Percentiles rank a stretch among this genome's conserved stretches.
Evolutionary conservation across 352 stramenopile species (phyloP).

Genomic region (Globisporangium canariense): DNA sequence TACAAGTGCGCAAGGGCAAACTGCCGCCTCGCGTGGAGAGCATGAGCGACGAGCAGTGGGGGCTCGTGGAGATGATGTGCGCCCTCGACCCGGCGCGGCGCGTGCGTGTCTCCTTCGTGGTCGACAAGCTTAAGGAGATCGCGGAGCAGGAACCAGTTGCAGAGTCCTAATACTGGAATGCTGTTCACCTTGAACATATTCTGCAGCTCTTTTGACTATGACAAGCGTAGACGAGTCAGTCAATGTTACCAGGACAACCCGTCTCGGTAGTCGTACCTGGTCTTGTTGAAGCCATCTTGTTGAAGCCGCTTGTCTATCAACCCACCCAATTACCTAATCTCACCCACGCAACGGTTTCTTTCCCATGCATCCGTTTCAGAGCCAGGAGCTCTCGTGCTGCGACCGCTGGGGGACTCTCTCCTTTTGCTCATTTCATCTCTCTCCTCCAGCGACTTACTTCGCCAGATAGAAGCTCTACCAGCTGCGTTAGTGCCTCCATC

Average conservation of each 20-base stretch:
- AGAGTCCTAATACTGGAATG: background rate
- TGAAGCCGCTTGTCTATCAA: background rate
- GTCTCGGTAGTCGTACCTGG: background rate
- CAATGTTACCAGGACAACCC: background rate
- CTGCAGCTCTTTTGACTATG: background rate
- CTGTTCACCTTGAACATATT: background rate
- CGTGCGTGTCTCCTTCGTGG: slow-evolving; percentile 7
- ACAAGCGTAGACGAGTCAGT: background rate
- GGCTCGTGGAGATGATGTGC: slow-evolving; percentile 23
- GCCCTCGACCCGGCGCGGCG: slow-evolving; percentile 1
- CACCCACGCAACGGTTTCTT: background rate
- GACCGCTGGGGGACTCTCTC: background rate
- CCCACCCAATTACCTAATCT: background rate
- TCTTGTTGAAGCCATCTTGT: background rate
- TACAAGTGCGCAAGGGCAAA: slow-evolving; percentile 20
- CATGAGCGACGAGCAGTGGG: slow-evolving; percentile 34
- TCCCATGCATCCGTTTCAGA: background rate
- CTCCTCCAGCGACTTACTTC: background rate
- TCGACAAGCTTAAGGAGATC: slow-evolving; percentile 16
- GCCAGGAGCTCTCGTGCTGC: background rate
- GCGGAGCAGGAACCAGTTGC: slow-evolving; percentile 12
- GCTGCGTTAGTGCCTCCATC: background rate
- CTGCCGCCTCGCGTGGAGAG: slow-evolving; percentile 19
- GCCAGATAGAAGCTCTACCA: background rate
- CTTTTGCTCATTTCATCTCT: background rate